phyloP scores from a whole-genome alignment of 1,284 basidiomycete genomes.

The Trametes pubescens region DNA sequence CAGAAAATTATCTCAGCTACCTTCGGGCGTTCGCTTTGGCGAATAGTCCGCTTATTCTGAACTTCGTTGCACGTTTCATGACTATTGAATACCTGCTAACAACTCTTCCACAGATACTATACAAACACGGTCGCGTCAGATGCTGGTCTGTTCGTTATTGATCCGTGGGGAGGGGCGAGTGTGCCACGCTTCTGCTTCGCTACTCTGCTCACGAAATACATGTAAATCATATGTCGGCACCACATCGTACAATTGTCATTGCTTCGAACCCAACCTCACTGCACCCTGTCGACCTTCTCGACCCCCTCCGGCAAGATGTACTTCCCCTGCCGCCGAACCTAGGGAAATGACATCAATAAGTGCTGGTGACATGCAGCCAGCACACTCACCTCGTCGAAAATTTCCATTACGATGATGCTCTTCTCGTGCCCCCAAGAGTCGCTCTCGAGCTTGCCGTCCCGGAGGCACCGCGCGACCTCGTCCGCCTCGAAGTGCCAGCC shows the following conservation, averaged over 20 bases:
- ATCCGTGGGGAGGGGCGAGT: neutral
- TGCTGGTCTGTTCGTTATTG: neutral
- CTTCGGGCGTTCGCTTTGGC: constrained; percentile 60
- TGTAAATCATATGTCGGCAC: neutral
- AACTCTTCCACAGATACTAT: neutral
- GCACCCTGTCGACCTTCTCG: constrained; percentile 45
- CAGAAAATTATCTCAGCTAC: constrained; percentile 71
- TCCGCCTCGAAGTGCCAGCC: constrained; percentile 85
- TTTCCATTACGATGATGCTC: constrained; percentile 79
- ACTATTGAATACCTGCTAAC: neutral
- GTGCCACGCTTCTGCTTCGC: neutral
- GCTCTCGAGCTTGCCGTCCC: constrained; percentile 81
- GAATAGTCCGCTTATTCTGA: constrained; percentile 49
- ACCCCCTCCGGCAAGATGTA: constrained; percentile 57
- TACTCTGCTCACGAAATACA: neutral
- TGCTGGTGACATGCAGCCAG: too few species aligned
- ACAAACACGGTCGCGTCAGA: neutral
- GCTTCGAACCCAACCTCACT: constrained; percentile 6
- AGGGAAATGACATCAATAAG: neutral
- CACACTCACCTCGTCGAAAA: constrained; percentile 78
- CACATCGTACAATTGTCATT: neutral
- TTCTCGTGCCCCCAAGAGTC: constrained; percentile 78
- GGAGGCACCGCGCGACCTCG: constrained; percentile 83
- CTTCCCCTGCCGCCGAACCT: constrained; percentile 61
- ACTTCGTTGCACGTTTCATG: neutral